Percentiles rank a stretch among this genome's conserved stretches.
phyloP scores from a whole-genome alignment of 2,329 filamentous ascomycete genomes.

The Colletotrichum karsti region DNA sequence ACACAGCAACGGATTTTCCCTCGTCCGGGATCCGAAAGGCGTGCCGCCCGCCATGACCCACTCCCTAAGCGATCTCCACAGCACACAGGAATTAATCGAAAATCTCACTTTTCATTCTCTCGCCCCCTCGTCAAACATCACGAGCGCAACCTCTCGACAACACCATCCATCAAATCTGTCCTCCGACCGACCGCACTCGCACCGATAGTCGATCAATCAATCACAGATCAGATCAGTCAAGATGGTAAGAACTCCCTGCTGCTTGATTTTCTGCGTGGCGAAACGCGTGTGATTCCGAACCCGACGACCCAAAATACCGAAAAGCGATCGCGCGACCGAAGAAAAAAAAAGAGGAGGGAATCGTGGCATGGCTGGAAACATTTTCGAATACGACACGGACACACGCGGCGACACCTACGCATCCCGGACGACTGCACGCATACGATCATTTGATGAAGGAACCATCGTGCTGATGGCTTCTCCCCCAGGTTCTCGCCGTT shows the following conservation, averaged over 20 bases:
- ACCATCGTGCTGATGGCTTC: constrained; percentile 35
- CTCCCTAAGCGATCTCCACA: constrained; percentile 53
- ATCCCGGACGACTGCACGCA: constrained; percentile 9
- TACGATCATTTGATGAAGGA: constrained; percentile 24
- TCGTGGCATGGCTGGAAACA: constrained; percentile 23
- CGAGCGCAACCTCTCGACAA: constrained; percentile 54
- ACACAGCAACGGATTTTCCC: too few species aligned
- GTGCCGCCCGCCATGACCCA: too few species aligned
- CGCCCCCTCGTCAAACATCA: constrained; percentile 45
- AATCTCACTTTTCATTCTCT: too few species aligned
- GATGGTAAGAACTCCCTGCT: constrained; percentile 66
- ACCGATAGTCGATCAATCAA: constrained; percentile 48
- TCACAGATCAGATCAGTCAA: constrained; percentile 63
- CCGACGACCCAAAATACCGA: constrained; percentile 21
- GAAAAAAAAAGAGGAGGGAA: constrained; percentile 22
- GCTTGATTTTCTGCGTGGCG: constrained; percentile 29
- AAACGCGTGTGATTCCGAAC: constrained; percentile 21
- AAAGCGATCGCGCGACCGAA: constrained; percentile 30
- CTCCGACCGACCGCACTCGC: constrained; percentile 58
- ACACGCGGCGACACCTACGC: background rate
- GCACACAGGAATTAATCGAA: too few species aligned
- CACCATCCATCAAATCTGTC: constrained; percentile 55
- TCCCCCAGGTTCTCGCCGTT: constrained; percentile 94
- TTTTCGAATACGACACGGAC: constrained; percentile 15
- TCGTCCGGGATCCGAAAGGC: too few species aligned